A percentile compares a stretch with the other conserved stretches of the same genome.
Conservation (phyloP, 192 early-diverging fungal genomes). For the Diversispora eburnea region DNA sequence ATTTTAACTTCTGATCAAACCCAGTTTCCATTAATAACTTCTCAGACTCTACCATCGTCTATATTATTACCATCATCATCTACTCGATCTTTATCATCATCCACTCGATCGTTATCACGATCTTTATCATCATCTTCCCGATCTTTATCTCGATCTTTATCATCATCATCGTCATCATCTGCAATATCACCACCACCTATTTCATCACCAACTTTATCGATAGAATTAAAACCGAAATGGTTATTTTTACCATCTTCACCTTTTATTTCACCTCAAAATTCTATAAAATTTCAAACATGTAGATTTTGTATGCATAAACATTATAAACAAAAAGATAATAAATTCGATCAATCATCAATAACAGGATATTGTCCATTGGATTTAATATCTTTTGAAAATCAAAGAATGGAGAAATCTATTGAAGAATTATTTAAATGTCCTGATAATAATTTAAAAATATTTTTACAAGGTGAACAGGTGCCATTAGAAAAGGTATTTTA, state of each 20-base stretch:
- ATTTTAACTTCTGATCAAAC: constrained; percentile 51
- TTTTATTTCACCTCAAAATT: constrained; percentile 31
- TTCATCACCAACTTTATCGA: constrained; percentile 10
- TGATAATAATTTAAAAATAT: constrained; percentile 56
- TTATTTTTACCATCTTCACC: constrained; percentile 57
- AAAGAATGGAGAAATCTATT: constrained; percentile 38
- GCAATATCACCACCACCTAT: too few species aligned
- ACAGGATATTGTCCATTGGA: constrained; percentile 67
- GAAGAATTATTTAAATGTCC: constrained; percentile 40
- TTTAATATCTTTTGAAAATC: constrained; percentile 46
- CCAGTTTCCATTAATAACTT: constrained; percentile 4
- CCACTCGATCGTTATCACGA: too few species aligned
- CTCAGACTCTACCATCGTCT: constrained; percentile 8
- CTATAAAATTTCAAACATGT: constrained; percentile 58
- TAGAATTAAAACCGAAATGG: constrained; percentile 61
- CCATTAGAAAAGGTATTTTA: constrained; percentile 21
- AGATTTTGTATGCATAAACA: constrained; percentile 77
- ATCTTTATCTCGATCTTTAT: too few species aligned
- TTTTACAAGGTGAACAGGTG: constrained; percentile 39
- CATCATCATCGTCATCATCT: too few species aligned
- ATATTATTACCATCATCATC: too few species aligned
- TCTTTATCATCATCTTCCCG: too few species aligned
- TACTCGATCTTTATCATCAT: too few species aligned
- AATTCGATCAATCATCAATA: neutral
- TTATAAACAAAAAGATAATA: constrained; percentile 37